Evolutionary conservation across 225 moss, liverwort and hornwort genomes (phyloP).

Genomic region (Marchantia polymorpha): DNA sequence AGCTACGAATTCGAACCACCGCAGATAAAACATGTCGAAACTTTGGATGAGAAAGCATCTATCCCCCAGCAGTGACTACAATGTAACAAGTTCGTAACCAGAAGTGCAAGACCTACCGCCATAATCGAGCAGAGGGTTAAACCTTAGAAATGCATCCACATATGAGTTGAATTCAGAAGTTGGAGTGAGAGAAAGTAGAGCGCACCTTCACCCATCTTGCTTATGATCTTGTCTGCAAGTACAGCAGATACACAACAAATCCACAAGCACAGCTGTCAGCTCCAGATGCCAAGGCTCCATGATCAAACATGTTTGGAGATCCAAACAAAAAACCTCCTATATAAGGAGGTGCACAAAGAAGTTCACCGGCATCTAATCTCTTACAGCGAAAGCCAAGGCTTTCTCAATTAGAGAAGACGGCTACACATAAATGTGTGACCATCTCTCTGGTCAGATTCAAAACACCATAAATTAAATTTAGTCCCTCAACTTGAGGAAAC

Average conservation of each 20-base stretch:
- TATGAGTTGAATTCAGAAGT: background rate
- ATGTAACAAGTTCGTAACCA: background rate
- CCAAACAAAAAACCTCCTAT: slow-evolving; percentile 28
- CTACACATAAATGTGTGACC: slow-evolving; percentile 1
- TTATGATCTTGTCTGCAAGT: slow-evolving; percentile 99
- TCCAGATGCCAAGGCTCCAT: slow-evolving; percentile 38
- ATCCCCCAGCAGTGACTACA: slow-evolving; percentile 9
- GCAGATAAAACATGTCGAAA: slow-evolving; percentile 18
- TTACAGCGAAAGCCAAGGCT: slow-evolving; percentile 1
- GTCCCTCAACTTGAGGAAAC: slow-evolving; percentile 29
- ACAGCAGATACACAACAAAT: slow-evolving; percentile 53
- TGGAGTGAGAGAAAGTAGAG: slow-evolving; percentile 27
- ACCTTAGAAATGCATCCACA: background rate
- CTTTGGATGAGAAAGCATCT: slow-evolving; percentile 21
- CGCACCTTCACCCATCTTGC: slow-evolving; percentile 99
- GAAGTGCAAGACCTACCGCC: background rate
- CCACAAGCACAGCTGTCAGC: slow-evolving; percentile 57
- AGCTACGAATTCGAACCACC: slow-evolving; percentile 29
- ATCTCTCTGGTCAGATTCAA: slow-evolving; percentile 28
- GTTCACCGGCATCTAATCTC: slow-evolving; percentile 18
- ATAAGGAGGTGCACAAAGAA: slow-evolving; percentile 17
- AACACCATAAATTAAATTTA: slow-evolving; percentile 33
- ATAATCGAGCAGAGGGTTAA: background rate
- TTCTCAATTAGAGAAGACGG: slow-evolving; percentile 16
- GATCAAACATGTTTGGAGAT: slow-evolving; percentile 26